These are phyloP conservation scores for Fusarium metavorans DNA, from an alignment of 2,329 filamentous ascomycete species.

Conservation along the genomic window DNA sequence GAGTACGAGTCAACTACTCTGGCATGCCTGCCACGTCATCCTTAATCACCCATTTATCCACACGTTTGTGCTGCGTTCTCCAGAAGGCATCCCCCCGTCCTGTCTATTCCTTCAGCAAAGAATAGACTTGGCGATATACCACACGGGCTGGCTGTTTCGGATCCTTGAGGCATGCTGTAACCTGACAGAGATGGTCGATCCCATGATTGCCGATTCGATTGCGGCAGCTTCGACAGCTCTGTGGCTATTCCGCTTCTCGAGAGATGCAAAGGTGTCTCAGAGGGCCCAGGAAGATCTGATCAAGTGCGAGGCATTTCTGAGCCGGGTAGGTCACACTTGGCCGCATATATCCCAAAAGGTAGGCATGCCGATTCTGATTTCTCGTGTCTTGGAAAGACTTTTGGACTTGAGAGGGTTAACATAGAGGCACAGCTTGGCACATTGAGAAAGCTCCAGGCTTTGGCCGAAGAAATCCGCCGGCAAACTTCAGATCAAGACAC, in stretches of 20 bases:
- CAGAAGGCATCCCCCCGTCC: neutral
- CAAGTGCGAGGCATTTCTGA: conserved; percentile 14
- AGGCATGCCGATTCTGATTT: neutral
- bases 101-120: conserved; percentile 5
- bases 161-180: neutral
- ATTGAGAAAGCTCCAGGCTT: conserved; percentile 3
- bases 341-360: conserved; percentile 29
- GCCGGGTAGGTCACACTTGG: neutral
- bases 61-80: neutral
- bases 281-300: conserved; percentile 1
- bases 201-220: conserved; percentile 8
- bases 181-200: neutral
- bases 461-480: neutral
- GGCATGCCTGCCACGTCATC: neutral
- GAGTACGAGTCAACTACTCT: neutral
- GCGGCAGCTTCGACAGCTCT: conserved; percentile 20
- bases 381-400: neutral
- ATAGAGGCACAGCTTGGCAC: neutral
- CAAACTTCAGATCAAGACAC: neutral
- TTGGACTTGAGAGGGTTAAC: neutral
- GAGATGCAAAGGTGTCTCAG: conserved; percentile 5
- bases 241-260: conserved; percentile 22
- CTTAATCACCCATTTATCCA: conserved; percentile 12
- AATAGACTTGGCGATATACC: conserved; percentile 2
- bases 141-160: conserved; percentile 3